Evolutionary conservation across 805 yeast genomes (phyloP).

Genomic region (Suhomyces emberorum): DNA sequence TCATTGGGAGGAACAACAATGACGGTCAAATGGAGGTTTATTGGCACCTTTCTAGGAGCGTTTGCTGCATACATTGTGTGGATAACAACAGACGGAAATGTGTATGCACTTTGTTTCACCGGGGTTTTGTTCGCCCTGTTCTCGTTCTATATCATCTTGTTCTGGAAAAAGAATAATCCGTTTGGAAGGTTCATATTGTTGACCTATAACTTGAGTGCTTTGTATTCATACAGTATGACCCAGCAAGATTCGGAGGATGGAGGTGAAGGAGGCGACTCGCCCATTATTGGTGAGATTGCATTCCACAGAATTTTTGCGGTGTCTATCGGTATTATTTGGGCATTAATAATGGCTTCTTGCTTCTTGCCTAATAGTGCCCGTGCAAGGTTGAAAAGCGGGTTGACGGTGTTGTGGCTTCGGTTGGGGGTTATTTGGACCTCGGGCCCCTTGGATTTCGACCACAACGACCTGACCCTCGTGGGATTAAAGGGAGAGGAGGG

Average conservation of each 20-base stretch:
- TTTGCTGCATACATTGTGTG: slow-evolving; percentile 56
- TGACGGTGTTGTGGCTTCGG: slow-evolving; percentile 71
- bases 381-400: slow-evolving; percentile 57
- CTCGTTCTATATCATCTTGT: slow-evolving; percentile 56
- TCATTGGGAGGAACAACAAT: slow-evolving; percentile 81
- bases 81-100: slow-evolving; percentile 56
- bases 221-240: slow-evolving; percentile 69
- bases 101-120: slow-evolving; percentile 45
- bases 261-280: slow-evolving; percentile 68
- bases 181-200: slow-evolving; percentile 68
- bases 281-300: slow-evolving; percentile 71
- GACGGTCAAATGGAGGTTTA: slow-evolving; percentile 69
- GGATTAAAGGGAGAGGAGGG: slow-evolving; percentile 47
- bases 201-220: slow-evolving; percentile 74
- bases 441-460: slow-evolving; percentile 58
- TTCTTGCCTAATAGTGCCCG: slow-evolving; percentile 78
- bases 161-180: slow-evolving; percentile 62
- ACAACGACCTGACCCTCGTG: slow-evolving; percentile 20
- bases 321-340: slow-evolving; percentile 72
- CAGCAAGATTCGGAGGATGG: slow-evolving; percentile 54
- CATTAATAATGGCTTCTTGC: slow-evolving; percentile 60
- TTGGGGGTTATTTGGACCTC: slow-evolving; percentile 80
- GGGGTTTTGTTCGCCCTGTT: slow-evolving; percentile 49
- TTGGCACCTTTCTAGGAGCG: slow-evolving; percentile 78
- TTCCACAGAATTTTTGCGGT: slow-evolving; percentile 75